phyloP scores from a whole-genome alignment of 2,329 filamentous ascomycete genomes.

The Aspergillus fumigatus region DNA sequence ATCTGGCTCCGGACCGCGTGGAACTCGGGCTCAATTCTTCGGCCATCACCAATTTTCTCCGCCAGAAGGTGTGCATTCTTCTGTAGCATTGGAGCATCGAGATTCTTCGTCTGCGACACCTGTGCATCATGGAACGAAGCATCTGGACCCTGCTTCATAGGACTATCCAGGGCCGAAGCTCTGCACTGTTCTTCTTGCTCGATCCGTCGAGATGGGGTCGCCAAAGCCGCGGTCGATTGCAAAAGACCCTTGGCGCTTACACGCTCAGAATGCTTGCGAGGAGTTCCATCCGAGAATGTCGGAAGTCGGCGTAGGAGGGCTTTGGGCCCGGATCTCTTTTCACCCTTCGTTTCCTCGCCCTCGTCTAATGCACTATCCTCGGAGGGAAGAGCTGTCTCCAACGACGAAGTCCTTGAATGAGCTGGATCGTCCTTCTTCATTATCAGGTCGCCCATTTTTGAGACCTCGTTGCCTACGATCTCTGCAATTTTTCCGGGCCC shows the following conservation, averaged over 20 bases:
- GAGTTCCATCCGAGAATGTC: slow-evolving; percentile 33
- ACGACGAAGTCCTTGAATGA: slow-evolving; percentile 40
- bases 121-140: slow-evolving; percentile 7
- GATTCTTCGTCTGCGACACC: slow-evolving; percentile 10
- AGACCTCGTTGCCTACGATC: slow-evolving; percentile 62
- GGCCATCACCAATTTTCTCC: slow-evolving; percentile 16
- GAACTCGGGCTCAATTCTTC: slow-evolving; percentile 29
- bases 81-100: slow-evolving; percentile 6
- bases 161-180: slow-evolving; percentile 11
- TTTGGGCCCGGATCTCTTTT: slow-evolving; percentile 25
- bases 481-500: slow-evolving; percentile 65
- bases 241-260: slow-evolving; percentile 37
- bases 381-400: slow-evolving; percentile 43
- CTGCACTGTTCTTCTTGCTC: slow-evolving; percentile 28
- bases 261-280: slow-evolving; percentile 32
- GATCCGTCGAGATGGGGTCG: slow-evolving; percentile 43
- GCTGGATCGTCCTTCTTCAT: slow-evolving; percentile 52
- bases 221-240: slow-evolving; percentile 49
- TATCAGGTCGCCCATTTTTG: slow-evolving; percentile 58
- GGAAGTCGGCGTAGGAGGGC: slow-evolving; percentile 28
- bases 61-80: slow-evolving; percentile 9
- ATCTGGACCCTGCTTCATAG: slow-evolving; percentile 9
- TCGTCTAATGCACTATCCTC: slow-evolving; percentile 47
- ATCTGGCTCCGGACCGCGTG: slow-evolving; percentile 18
- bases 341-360: slow-evolving; percentile 29